Conservation (phyloP, 352 stramenopile species). For the Albugo laibachii region DNA sequence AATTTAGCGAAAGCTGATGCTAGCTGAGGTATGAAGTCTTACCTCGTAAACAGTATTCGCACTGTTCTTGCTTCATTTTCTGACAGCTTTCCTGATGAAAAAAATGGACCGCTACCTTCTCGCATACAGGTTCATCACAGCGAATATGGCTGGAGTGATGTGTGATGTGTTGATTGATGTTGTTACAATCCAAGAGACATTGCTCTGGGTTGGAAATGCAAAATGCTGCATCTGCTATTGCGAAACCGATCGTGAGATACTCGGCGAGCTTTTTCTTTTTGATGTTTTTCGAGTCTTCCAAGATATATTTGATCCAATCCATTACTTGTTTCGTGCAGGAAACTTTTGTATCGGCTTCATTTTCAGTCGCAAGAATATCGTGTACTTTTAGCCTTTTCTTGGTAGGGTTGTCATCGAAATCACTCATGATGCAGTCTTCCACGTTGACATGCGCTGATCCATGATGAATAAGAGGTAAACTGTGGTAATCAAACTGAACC, state of each 20-base stretch:
- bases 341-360: too few relatives aligned
- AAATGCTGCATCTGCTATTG: constrained; percentile 42
- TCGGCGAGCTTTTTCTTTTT: constrained; percentile 13
- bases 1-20: neutral
- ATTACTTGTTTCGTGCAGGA: too few relatives aligned
- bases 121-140: constrained; percentile 29
- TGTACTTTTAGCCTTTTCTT: too few relatives aligned
- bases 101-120: constrained; percentile 35
- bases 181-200: constrained; percentile 30
- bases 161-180: constrained; percentile 32
- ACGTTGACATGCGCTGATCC: too few relatives aligned
- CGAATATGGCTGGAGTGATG: constrained; percentile 35
- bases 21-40: neutral
- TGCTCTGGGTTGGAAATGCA: constrained; percentile 25
- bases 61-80: constrained; percentile 12
- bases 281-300: too few relatives aligned
- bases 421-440: too few relatives aligned
- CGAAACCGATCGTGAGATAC: constrained; percentile 20
- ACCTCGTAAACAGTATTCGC: constrained; percentile 34
- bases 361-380: too few relatives aligned
- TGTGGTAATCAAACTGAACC: too few relatives aligned
- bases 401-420: too few relatives aligned
- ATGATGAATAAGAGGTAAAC: too few relatives aligned
- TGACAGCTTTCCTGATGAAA: constrained; percentile 29
- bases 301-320: too few relatives aligned